phyloP scores from a whole-genome alignment of 768 basidiomycete species.

The Hebeloma cylindrosporum region DNA sequence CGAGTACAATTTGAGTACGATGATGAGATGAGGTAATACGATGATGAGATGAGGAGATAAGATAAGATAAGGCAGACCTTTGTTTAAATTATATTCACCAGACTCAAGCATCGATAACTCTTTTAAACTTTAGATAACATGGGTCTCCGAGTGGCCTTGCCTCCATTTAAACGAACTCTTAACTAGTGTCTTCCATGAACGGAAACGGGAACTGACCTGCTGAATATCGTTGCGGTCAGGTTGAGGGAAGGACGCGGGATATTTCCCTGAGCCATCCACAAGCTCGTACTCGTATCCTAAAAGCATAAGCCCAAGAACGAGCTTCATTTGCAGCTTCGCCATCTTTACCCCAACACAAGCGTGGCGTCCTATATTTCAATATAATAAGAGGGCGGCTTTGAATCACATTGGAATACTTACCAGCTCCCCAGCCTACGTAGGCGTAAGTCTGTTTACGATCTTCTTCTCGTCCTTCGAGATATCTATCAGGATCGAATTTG shows the following conservation, averaged over 20 bases:
- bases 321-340: slow-evolving; percentile 38
- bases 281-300: slow-evolving; percentile 30
- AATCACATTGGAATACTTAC: slow-evolving; percentile 20
- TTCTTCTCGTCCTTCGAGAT: slow-evolving; percentile 30
- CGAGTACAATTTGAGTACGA: too few species aligned
- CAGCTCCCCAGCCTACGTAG: slow-evolving; percentile 41
- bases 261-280: slow-evolving; percentile 31
- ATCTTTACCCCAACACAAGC: slow-evolving; percentile 38
- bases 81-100: too few species aligned
- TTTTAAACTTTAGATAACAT: slow-evolving; percentile 7
- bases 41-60: too few species aligned
- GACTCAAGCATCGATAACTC: slow-evolving; percentile 7
- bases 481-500: slow-evolving; percentile 38
- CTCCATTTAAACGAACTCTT: not conserved
- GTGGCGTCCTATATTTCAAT: slow-evolving; percentile 29
- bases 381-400: not conserved
- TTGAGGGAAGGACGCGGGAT: slow-evolving; percentile 20
- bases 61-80: too few species aligned
- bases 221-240: slow-evolving; percentile 34
- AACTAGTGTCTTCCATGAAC: not conserved
- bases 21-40: too few species aligned
- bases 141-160: slow-evolving; percentile 7
- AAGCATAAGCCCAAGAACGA: slow-evolving; percentile 34
- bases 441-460: slow-evolving; percentile 32
- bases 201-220: slow-evolving; percentile 23